Base-by-base conservation (phyloP, 1,284 basidiomycete genomes). In the Pseudozyma tsukubaensis region DNA sequence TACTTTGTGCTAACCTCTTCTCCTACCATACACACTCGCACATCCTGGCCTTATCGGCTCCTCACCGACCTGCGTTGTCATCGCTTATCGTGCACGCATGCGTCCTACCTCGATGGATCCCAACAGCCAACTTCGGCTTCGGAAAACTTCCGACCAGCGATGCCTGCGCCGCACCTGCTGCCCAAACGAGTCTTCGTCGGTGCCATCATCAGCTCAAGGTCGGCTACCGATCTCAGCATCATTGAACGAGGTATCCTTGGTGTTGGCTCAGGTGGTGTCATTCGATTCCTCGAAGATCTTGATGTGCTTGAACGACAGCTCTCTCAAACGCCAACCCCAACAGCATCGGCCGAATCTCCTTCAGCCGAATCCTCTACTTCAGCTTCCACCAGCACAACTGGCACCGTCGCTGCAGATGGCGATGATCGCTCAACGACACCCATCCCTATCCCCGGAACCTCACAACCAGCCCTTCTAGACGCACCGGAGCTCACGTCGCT, bases 231-330 rank as follows among this genome's bases (percentile, higher is more conserved):
- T 48, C 57, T 80, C 18, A 55, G 65, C 55, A 61, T 80, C 64
- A 70, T 82, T 59, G 56, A 76, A 24, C 45, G 67, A 34, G 80
- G 66, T 37, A 53, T 80, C 43, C 61, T 83, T 32, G 81, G 80
- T 44, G 81, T 83, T 6, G 79, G 75, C 32, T 67, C 66, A 3
- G 56, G 69, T 6, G 81, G 81, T 37, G 65, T 74, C 34, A 82
- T 83, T 52, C 70, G 69, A 11, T 82, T 82, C 61, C 49, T 82
- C 7, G 79, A 81, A 39, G 80, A 83, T 42, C 70, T 83, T 9
- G 78, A 75, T 34, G 37, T 55, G 29, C 54, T 72, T n/a, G 70
- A 70, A 21, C 42, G 42, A 32, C 51, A 72, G 24, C n/a, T 60
- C 4, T 44, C 66, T 3, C 50, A 59, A 8, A 14, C 34, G 12